phyloP scores from a whole-genome alignment of 306 rosid species.

The Acacia acuminata region DNA sequence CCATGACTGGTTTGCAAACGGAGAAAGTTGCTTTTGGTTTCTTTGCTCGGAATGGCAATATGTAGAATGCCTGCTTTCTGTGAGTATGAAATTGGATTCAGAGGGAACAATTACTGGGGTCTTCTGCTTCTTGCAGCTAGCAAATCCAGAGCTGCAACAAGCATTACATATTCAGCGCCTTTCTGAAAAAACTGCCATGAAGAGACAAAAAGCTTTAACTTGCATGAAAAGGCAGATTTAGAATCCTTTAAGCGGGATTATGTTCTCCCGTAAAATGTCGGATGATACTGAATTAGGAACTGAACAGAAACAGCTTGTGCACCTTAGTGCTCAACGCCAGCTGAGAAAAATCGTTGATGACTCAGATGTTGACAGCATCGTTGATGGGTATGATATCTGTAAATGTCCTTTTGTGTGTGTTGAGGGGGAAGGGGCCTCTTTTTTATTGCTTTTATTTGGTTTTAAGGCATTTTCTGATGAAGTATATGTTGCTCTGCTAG shows the following conservation, averaged over 20 bases:
- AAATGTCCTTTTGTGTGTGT: neutral
- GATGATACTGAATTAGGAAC: conserved; percentile 70
- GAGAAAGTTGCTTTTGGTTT: conserved; percentile 78
- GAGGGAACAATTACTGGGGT: conserved; percentile 80
- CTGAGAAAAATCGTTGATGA: conserved; percentile 89
- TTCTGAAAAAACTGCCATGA: conserved; percentile 79
- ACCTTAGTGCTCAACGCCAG: conserved; percentile 74
- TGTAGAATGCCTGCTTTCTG: conserved; percentile 82
- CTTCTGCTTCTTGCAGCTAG: conserved; percentile 94
- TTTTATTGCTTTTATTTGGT: neutral
- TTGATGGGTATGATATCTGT: conserved; percentile 71
- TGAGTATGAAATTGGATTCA: conserved; percentile 73
- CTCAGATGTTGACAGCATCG: conserved; percentile 84
- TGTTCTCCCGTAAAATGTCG: conserved; percentile 65
- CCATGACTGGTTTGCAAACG: conserved; percentile 74
- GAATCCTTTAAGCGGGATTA: conserved; percentile 72
- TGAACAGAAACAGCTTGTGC: conserved; percentile 74
- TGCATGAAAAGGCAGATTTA: conserved; percentile 78
- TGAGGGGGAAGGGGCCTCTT: neutral
- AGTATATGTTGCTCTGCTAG: conserved; percentile 13
- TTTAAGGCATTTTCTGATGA: neutral
- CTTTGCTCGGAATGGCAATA: conserved; percentile 63
- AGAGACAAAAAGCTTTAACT: conserved; percentile 72
- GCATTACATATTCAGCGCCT: conserved; percentile 84
- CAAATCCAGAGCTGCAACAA: conserved; percentile 88